Conservation (phyloP, 2,329 filamentous ascomycete species). For the Aspergillus oerlinghausenensis region DNA sequence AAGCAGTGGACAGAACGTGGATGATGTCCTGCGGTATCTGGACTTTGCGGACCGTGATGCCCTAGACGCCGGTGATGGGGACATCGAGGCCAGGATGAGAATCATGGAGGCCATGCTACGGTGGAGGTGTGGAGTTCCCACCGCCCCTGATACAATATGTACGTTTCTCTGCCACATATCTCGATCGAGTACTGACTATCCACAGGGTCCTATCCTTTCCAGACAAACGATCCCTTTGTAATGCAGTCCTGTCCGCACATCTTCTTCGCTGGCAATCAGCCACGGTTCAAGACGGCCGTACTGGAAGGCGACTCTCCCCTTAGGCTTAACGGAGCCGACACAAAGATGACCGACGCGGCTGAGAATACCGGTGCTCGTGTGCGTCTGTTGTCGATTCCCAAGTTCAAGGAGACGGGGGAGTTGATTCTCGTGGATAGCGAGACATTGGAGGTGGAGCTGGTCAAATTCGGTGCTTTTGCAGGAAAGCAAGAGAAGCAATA, state of each 20-base stretch:
- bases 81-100: slow-evolving; percentile 66
- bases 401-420: slow-evolving; percentile 72
- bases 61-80: slow-evolving; percentile 22
- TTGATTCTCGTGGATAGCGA: slow-evolving; percentile 81
- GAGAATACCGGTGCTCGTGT: slow-evolving; percentile 62
- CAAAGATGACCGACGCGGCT: slow-evolving; percentile 27
- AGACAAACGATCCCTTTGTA: slow-evolving; percentile 88
- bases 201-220: slow-evolving; percentile 89
- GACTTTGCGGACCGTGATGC: slow-evolving; percentile 41
- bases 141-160: slow-evolving; percentile 93
- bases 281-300: slow-evolving; percentile 66
- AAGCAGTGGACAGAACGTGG: slow-evolving; percentile 85
- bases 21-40: slow-evolving; percentile 91
- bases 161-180: slow-evolving; percentile 37
- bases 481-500: slow-evolving; percentile 33
- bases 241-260: slow-evolving; percentile 81
- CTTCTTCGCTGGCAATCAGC: slow-evolving; percentile 84
- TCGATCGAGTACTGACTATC: slow-evolving; percentile 9
- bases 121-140: slow-evolving; percentile 88
- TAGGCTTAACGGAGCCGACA: slow-evolving; percentile 29
- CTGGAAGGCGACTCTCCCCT: slow-evolving; percentile 51
- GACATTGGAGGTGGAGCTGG: slow-evolving; percentile 70
- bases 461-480: slow-evolving; percentile 53
- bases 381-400: slow-evolving; percentile 75
- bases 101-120: slow-evolving; percentile 94